Evolutionary conservation across 331 rosid genomes (phyloP).

Genomic region (Quercus lobata): DNA sequence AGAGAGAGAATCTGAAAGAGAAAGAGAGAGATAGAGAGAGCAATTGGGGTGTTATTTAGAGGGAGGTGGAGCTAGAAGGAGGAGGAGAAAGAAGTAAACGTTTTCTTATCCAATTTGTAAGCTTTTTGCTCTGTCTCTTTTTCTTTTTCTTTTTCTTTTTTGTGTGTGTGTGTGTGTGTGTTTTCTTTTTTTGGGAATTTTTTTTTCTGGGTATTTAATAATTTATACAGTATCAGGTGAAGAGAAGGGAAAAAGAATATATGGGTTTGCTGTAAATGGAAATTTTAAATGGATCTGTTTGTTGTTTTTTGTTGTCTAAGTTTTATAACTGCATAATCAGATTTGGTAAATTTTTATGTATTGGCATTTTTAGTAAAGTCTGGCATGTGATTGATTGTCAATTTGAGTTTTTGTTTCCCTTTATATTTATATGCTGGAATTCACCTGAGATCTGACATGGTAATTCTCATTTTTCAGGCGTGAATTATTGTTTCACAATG

Average conservation of each 20-base stretch:
- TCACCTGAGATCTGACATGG: constrained; percentile 27
- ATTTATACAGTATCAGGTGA: constrained; percentile 6
- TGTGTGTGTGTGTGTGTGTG: too few relatives aligned
- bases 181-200: not conserved
- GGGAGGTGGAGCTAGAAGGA: not conserved
- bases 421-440: not conserved
- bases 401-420: not conserved
- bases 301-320: not conserved
- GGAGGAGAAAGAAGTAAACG: not conserved
- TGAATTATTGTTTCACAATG: not conserved
- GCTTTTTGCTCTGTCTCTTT: constrained; percentile 15
- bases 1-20: constrained; percentile 4
- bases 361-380: constrained; percentile 18
- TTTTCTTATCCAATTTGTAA: constrained; percentile 40
- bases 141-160: not conserved
- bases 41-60: constrained; percentile 19
- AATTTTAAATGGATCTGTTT: constrained; percentile 18
- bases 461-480: not conserved
- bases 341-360: constrained; percentile 27
- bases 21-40: not conserved
- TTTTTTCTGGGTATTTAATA: not conserved
- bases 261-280: constrained; percentile 16
- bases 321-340: not conserved
- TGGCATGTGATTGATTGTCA: constrained; percentile 10
- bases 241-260: not conserved